Conservation (phyloP, 2,329 filamentous ascomycete species). For the Fusarium annulatum region DNA sequence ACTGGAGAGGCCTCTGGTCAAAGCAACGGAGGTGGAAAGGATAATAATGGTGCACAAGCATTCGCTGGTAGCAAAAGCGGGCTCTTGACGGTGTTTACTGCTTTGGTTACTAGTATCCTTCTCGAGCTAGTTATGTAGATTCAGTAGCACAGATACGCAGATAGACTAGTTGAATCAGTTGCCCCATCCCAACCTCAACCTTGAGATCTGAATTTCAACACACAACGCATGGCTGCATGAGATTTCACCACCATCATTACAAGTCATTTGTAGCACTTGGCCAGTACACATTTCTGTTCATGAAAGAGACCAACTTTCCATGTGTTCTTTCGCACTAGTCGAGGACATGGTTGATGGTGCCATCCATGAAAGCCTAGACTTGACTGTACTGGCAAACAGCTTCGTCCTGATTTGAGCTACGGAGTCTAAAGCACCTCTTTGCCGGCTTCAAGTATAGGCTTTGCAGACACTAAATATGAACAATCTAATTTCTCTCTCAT, state of each 20-base stretch:
- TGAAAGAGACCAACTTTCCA: neutral
- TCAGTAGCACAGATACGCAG: too few relatives aligned
- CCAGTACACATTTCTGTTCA: too few relatives aligned
- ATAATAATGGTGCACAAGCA: neutral
- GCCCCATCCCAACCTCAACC: neutral
- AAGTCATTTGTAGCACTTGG: neutral
- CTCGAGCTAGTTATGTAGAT: neutral
- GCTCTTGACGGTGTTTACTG: neutral
- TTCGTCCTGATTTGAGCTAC: neutral
- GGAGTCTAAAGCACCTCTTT: neutral
- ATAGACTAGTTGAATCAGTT: neutral
- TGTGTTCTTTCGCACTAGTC: neutral
- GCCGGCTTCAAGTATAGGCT: too few relatives aligned
- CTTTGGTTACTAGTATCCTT: neutral
- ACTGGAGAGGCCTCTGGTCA: conserved; percentile 68
- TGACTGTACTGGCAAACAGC: neutral
- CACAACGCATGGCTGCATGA: neutral
- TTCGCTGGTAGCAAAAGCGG: neutral
- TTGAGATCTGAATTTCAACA: too few relatives aligned
- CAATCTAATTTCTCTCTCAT: neutral
- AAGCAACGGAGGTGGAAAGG: neutral
- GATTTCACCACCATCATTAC: neutral
- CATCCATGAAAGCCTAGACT: neutral
- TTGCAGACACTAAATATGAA: neutral
- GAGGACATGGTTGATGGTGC: neutral